Conservation (phyloP, 371 early-diverging fungal genomes). For the Zopfochytrium polystomum region DNA sequence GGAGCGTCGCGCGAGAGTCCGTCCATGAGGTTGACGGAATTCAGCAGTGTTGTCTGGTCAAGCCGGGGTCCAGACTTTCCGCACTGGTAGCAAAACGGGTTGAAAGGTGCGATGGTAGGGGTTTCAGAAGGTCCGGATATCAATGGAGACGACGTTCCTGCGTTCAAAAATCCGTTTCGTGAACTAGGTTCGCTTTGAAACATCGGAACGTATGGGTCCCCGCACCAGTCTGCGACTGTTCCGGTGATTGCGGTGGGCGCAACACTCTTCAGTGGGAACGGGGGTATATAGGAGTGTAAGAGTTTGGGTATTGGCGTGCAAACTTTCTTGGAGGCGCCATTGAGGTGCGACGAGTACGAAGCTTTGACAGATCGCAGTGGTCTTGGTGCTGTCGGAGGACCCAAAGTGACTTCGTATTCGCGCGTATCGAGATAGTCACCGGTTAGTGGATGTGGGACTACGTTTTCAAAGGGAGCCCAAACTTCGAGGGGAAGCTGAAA, state of each 20-base stretch:
- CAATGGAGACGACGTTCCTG: not conserved
- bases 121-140: not conserved
- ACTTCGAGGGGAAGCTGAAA: slow-evolving; percentile 40
- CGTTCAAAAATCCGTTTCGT: not conserved
- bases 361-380: not conserved
- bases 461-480: slow-evolving; percentile 18
- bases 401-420: slow-evolving; percentile 28
- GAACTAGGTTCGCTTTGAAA: not conserved
- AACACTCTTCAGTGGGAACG: not conserved
- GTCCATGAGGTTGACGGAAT: slow-evolving; percentile 12
- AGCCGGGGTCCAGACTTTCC: slow-evolving; percentile 21
- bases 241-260: not conserved
- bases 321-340: not conserved
- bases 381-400: not conserved
- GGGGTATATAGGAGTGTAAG: not conserved
- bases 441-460: slow-evolving; percentile 39
- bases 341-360: not conserved
- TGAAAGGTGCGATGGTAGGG: not conserved
- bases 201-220: slow-evolving; percentile 7
- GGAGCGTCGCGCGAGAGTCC: not conserved
- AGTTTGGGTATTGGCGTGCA: not conserved
- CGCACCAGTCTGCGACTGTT: slow-evolving; percentile 15
- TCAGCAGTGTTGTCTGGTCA: slow-evolving; percentile 17
- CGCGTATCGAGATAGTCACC: slow-evolving; percentile 41
- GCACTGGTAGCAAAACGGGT: slow-evolving; percentile 34